phyloP scores from a whole-genome alignment of 352 stramenopile species.

The Phytopythium cucurbitacearum region DNA sequence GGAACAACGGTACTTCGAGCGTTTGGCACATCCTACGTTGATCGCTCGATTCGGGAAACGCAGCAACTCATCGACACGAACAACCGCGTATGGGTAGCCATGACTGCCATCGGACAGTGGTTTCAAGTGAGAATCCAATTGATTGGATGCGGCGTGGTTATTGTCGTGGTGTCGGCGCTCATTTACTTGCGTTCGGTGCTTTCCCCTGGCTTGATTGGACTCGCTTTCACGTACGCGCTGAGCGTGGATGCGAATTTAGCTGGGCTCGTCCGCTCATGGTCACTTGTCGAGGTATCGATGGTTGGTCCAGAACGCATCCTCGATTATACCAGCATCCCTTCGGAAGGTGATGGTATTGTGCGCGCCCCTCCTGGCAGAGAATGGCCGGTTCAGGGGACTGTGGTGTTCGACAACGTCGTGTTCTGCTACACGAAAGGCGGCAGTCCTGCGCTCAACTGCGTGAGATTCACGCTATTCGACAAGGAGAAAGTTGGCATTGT shows the following conservation, averaged over 20 bases:
- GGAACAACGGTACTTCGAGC: conserved; percentile 30
- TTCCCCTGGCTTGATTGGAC: conserved; percentile 63
- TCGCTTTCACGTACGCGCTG: conserved; percentile 87
- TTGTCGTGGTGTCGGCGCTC: conserved; percentile 33
- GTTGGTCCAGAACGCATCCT: conserved; percentile 49
- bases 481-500: conserved; percentile 27
- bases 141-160: conserved; percentile 36
- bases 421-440: conserved; percentile 85
- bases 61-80: conserved; percentile 8
- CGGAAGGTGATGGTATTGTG: conserved; percentile 10
- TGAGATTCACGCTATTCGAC: conserved; percentile 44
- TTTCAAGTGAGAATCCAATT: conserved; percentile 48
- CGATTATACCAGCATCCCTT: conserved; percentile 25
- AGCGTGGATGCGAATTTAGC: conserved; percentile 77
- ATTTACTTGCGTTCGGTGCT: conserved; percentile 22
- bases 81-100: conserved; percentile 27
- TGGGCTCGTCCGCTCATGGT: conserved; percentile 52
- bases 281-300: conserved; percentile 43
- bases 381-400: conserved; percentile 70
- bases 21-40: conserved; percentile 19
- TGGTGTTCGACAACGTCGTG: conserved; percentile 83
- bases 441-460: conserved; percentile 56
- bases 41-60: conserved; percentile 20
- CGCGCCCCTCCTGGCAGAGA: background rate
- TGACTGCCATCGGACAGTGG: conserved; percentile 27